Conservation (phyloP, 164 flowering plant genomes). For the Malania oleifera region DNA sequence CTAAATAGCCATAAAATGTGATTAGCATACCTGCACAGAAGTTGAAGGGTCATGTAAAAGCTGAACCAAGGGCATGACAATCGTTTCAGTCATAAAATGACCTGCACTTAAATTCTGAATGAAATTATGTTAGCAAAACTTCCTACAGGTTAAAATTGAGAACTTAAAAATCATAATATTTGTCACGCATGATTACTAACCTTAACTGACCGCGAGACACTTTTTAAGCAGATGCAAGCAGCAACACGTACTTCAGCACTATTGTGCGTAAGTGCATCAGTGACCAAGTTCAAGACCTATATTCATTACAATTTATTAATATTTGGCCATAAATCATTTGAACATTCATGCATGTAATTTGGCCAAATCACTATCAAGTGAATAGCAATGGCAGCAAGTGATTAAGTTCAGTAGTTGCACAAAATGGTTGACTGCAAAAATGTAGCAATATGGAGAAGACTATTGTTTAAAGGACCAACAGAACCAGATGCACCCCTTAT, state of each 20-base stretch:
- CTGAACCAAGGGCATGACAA: constrained; percentile 53
- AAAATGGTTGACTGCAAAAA: too few relatives aligned
- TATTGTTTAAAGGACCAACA: too few relatives aligned
- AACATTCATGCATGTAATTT: background rate
- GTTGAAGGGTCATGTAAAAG: constrained; percentile 55
- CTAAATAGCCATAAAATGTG: background rate
- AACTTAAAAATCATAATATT: background rate
- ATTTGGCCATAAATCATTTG: background rate
- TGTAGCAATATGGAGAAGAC: too few relatives aligned
- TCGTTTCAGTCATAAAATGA: constrained; percentile 50
- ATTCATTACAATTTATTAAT: constrained; percentile 10
- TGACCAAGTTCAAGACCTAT: constrained; percentile 56
- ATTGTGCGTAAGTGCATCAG: constrained; percentile 62
- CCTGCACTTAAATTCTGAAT: constrained; percentile 93
- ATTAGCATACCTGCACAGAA: constrained; percentile 62
- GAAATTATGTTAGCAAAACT: constrained; percentile 22
- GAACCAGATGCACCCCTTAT: too few relatives aligned
- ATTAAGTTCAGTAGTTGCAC: too few relatives aligned
- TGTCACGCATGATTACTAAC: constrained; percentile 30
- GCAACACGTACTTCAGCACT: constrained; percentile 66
- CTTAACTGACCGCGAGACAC: constrained; percentile 85
- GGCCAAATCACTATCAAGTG: too few relatives aligned
- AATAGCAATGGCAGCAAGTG: too few relatives aligned
- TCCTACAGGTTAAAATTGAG: background rate
- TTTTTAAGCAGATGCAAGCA: constrained; percentile 78